A percentile compares a stretch with the other conserved stretches of the same genome.
These are phyloP conservation scores for Solanum hybrid DNA, from an alignment of 305 asterid genomes.

Conservation along the genomic window DNA sequence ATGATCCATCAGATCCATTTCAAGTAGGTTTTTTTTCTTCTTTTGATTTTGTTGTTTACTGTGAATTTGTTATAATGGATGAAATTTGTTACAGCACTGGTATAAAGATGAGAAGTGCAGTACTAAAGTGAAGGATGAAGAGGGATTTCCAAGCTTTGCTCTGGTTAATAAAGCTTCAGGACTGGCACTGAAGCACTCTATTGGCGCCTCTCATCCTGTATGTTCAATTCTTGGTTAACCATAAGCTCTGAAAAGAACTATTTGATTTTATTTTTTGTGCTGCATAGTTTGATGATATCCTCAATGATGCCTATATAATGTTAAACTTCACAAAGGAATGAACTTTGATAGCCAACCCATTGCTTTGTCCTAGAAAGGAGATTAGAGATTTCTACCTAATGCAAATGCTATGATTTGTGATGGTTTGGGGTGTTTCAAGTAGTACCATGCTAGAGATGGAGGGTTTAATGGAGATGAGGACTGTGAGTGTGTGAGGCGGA, in stretches of 20 bases:
- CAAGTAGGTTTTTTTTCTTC: slow-evolving; percentile 29
- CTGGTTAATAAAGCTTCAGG: slow-evolving; percentile 73
- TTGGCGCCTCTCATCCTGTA: slow-evolving; percentile 46
- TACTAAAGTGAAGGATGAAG: slow-evolving; percentile 72
- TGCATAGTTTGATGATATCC: background rate
- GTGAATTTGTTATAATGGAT: background rate
- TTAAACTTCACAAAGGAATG: background rate
- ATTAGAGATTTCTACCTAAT: background rate
- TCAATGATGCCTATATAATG: background rate
- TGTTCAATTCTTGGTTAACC: background rate
- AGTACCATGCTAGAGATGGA: background rate
- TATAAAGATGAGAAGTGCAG: slow-evolving; percentile 61
- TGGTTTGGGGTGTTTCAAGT: background rate
- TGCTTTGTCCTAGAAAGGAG: background rate
- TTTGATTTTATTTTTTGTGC: background rate
- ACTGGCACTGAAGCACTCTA: slow-evolving; percentile 62
- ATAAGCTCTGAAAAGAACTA: background rate
- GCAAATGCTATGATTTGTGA: background rate
- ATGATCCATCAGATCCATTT: slow-evolving; percentile 40
- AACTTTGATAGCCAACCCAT: background rate
- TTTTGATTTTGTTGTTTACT: too few species aligned
- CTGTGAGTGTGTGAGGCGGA: background rate
- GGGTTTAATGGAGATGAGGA: background rate
- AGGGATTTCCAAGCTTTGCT: slow-evolving; percentile 77
- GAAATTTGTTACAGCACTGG: slow-evolving; percentile 46